These are phyloP conservation scores for Aspergillus viridinutans DNA, from an alignment of 2,329 filamentous ascomycete species.

Conservation along the genomic window DNA sequence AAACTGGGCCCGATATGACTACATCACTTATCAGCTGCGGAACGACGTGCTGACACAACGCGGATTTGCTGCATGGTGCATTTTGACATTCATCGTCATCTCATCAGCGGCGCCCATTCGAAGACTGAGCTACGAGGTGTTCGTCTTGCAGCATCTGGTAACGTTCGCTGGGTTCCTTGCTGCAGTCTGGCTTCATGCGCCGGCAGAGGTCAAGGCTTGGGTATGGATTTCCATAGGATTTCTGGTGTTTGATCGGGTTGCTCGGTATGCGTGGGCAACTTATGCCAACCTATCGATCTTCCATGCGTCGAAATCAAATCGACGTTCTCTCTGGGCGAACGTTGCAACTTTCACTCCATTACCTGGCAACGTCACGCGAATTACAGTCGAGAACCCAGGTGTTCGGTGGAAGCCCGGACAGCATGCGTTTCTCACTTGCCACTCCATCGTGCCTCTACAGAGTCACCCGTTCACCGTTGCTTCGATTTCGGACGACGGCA, in stretches of 20 bases:
- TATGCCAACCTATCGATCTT: constrained; percentile 43
- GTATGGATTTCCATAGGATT: constrained; percentile 47
- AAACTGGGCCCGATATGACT: constrained; percentile 50
- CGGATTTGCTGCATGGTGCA: constrained; percentile 51
- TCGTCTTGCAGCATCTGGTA: constrained; percentile 52
- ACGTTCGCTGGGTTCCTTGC: constrained; percentile 48
- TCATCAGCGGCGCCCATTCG: constrained; percentile 50
- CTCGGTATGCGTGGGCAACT: constrained; percentile 32
- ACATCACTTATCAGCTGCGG: constrained; percentile 46
- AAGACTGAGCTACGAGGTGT: constrained; percentile 50
- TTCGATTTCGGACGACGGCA: constrained; percentile 52
- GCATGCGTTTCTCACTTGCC: constrained; percentile 59
- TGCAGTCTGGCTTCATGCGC: constrained; percentile 48
- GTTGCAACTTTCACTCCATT: constrained; percentile 47
- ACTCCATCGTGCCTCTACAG: constrained; percentile 54
- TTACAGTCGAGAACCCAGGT: constrained; percentile 53
- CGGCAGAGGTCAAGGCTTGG: constrained; percentile 39
- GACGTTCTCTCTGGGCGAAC: constrained; percentile 34
- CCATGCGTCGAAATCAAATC: constrained; percentile 21
- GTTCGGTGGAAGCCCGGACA: constrained; percentile 60
- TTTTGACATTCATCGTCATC: constrained; percentile 50
- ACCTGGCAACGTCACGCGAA: constrained; percentile 52
- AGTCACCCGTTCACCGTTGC: constrained; percentile 63
- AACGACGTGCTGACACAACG: constrained; percentile 47
- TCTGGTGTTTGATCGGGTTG: constrained; percentile 43